phyloP scores from a whole-genome alignment of 306 rosid species.

The Fragaria ananassa region DNA sequence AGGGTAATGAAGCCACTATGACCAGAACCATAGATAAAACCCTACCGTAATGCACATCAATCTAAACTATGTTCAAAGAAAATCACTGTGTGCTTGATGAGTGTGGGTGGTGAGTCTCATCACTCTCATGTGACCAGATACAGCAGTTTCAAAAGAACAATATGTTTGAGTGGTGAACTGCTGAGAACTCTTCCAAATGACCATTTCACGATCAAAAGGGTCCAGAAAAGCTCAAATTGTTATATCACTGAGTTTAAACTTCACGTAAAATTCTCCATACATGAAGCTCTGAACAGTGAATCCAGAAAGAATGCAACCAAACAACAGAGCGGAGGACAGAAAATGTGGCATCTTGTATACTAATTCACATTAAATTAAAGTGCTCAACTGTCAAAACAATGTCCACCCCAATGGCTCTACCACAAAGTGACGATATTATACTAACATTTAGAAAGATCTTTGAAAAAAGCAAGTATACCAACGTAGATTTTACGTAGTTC shows the following conservation, averaged over 20 bases:
- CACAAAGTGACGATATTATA: not conserved
- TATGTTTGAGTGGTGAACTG: slow-evolving; percentile 28
- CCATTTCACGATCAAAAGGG: slow-evolving; percentile 30
- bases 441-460: not conserved
- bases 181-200: slow-evolving; percentile 32
- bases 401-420: not conserved
- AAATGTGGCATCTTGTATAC: not conserved
- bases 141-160: not conserved
- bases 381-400: not conserved
- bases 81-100: not conserved
- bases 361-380: not conserved
- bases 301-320: not conserved
- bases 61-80: not conserved
- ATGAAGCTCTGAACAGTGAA: slow-evolving; percentile 41
- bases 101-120: not conserved
- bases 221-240: slow-evolving; percentile 20
- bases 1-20: not conserved
- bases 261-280: slow-evolving; percentile 25
- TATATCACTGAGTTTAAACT: slow-evolving; percentile 43
- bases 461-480: not conserved
- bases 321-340: not conserved
- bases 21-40: not conserved
- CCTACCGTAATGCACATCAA: not conserved
- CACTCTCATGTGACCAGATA: not conserved
- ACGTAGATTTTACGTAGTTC: not conserved